Evolutionary conservation across 345 rosid genomes (phyloP).

Genomic region (Barbarea vulgaris): DNA sequence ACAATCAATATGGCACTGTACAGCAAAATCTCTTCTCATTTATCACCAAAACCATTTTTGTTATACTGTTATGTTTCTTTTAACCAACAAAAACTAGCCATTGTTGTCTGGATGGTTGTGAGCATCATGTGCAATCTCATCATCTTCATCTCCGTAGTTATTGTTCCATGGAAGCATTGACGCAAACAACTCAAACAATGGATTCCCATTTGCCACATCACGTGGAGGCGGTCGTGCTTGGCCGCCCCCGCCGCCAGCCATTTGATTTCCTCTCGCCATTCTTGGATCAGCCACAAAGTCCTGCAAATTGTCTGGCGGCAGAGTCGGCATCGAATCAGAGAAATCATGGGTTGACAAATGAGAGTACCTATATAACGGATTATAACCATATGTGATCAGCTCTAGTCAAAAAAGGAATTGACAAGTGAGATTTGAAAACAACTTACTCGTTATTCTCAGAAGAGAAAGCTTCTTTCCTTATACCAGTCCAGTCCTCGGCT

Average conservation of each 20-base stretch:
- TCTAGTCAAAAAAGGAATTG: background rate
- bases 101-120: slow-evolving; percentile 48
- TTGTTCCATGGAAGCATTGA: slow-evolving; percentile 84
- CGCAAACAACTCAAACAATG: slow-evolving; percentile 66
- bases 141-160: slow-evolving; percentile 50
- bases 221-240: slow-evolving; percentile 45
- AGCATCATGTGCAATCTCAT: slow-evolving; percentile 25
- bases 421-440: slow-evolving; percentile 9
- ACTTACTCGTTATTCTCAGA: slow-evolving; percentile 83
- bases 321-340: slow-evolving; percentile 69
- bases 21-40: slow-evolving; percentile 23
- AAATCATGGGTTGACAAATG: slow-evolving; percentile 77
- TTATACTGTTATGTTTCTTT: background rate
- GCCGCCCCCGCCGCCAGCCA: slow-evolving; percentile 45
- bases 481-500: slow-evolving; percentile 76
- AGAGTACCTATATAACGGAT: slow-evolving; percentile 50
- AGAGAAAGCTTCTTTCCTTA: slow-evolving; percentile 77
- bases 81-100: slow-evolving; percentile 30
- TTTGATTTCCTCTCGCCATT: slow-evolving; percentile 50
- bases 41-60: slow-evolving; percentile 3
- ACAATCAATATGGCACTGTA: slow-evolving; percentile 24
- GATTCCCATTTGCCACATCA: slow-evolving; percentile 59
- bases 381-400: slow-evolving; percentile 15
- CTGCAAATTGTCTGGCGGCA: slow-evolving; percentile 82
- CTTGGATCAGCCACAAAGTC: slow-evolving; percentile 71